phyloP scores from a whole-genome alignment of 805 yeast genomes.

The Ogataea glucozyma region DNA sequence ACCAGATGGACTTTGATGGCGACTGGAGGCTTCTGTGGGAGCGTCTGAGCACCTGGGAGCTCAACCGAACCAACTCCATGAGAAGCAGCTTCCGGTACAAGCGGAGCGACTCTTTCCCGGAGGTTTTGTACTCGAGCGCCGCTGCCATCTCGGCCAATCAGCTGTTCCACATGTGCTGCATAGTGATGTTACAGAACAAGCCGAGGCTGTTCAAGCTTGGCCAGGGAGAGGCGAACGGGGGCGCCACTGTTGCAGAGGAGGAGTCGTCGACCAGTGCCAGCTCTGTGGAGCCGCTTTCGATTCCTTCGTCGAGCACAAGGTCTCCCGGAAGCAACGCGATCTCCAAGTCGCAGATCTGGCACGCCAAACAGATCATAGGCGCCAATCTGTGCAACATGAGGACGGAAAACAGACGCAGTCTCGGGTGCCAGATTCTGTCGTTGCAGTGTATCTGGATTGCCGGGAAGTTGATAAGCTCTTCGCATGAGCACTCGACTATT shows the following conservation, averaged over 20 bases:
- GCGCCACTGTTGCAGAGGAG: constrained; percentile 18
- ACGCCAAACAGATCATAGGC: constrained; percentile 42
- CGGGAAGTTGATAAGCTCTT: constrained; percentile 28
- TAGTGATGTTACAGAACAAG: constrained; percentile 41
- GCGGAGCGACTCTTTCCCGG: constrained; percentile 40
- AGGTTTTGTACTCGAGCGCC: constrained; percentile 38
- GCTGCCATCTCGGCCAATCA: constrained; percentile 44
- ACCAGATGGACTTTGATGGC: constrained; percentile 32
- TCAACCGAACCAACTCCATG: constrained; percentile 38
- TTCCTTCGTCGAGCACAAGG: constrained; percentile 10
- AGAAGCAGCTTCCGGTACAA: constrained; percentile 34
- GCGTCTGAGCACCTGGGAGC: constrained; percentile 41
- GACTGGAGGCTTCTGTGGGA: constrained; percentile 44
- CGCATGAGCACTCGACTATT: constrained; percentile 28
- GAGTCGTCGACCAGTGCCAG: constrained; percentile 4
- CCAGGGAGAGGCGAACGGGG: constrained; percentile 1
- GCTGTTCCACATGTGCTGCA: constrained; percentile 43
- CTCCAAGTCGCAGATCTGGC: constrained; percentile 38
- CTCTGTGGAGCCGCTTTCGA: constrained; percentile 11
- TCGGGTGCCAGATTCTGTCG: constrained; percentile 22
- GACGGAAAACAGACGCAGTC: constrained; percentile 16
- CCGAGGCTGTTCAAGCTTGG: constrained; percentile 38
- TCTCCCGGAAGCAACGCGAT: constrained; percentile 15
- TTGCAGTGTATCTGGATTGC: constrained; percentile 31
- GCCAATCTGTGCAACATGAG: constrained; percentile 28